phyloP scores from a whole-genome alignment of 306 rosid genomes.

The Citrullus amarus region DNA sequence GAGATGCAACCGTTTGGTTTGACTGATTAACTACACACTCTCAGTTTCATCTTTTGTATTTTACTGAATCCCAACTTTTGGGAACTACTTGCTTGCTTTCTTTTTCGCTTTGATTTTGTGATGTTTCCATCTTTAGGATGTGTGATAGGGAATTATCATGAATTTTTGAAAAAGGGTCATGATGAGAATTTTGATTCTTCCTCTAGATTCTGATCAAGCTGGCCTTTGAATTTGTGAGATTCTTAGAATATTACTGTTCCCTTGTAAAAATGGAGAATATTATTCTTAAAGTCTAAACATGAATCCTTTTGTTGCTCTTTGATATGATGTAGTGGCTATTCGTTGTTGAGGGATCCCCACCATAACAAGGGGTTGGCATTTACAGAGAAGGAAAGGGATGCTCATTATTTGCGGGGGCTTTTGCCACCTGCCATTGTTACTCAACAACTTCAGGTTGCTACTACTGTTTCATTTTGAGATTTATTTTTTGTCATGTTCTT shows the following conservation, averaged over 20 bases:
- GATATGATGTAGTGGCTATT: constrained; percentile 52
- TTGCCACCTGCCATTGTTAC: constrained; percentile 53
- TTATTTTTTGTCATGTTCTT: background rate
- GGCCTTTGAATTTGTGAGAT: background rate
- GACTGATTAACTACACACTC: background rate
- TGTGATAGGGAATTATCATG: background rate
- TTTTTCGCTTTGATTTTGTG: background rate
- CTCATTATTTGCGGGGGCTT: constrained; percentile 93
- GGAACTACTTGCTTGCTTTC: background rate
- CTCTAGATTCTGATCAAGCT: background rate
- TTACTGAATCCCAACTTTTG: background rate
- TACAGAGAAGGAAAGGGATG: constrained; percentile 82
- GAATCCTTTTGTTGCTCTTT: background rate
- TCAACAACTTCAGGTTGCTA: constrained; percentile 78
- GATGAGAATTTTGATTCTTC: background rate
- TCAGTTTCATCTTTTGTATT: background rate
- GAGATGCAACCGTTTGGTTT: background rate
- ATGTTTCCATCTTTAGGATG: background rate
- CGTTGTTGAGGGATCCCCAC: constrained; percentile 90
- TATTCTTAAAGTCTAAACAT: background rate
- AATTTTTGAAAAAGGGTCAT: background rate
- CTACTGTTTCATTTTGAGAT: background rate
- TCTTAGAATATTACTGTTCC: background rate
- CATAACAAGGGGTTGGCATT: constrained; percentile 93
- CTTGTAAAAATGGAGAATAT: background rate